Evolutionary conservation across 768 basidiomycete species (phyloP), one percentile per base, ranked within the genome.

Genomic region (Serendipita sp.): DNA sequence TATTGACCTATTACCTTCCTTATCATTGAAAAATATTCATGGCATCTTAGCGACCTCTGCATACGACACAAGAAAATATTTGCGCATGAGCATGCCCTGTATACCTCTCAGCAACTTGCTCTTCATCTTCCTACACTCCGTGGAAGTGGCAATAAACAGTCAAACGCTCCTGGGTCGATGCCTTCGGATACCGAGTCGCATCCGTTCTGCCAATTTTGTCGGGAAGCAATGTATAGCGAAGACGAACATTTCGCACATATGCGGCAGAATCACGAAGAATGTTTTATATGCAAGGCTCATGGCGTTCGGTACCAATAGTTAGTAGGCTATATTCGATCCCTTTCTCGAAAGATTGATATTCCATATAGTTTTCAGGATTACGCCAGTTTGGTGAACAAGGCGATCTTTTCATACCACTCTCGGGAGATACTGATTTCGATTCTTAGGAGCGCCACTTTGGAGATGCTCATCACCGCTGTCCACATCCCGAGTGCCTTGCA

Each of bases 211-310:
- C 83, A 83, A 70, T 98, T 97, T 73, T 96, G 93, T 70, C 83
- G 82, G n/a, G 88, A 92, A 69, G 93, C 89, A 69, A 93, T 88
- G 79, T 96, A 94, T 72, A 77, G 86, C n/a, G 86, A 87, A 64
- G 95, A 98, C 70, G 93, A 93, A 70, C 76, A 97, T n/a, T 96
- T 85, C 72, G 77, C 84, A 28, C 96, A 99, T 73, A 90, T 97
- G 86, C 83, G 94, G 63, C 86, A 93, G 71, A 79, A 78, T 58
- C 95, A 99, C 75, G 95, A 99, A 73, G 94, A 98, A 70, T 98
- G 95, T 72, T 96, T 96, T 69, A 74, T 99, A 13, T 99, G 96
- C 74, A 92, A 91, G 72, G 80, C 87, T 34, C 81, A 86, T 65
- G 92, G 86, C 4, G 69, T 89, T 45, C 78, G 81, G 68, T 84